Base-by-base conservation (phyloP, 2,329 filamentous ascomycete genomes). In the Pestalotiopsis sp. region DNA sequence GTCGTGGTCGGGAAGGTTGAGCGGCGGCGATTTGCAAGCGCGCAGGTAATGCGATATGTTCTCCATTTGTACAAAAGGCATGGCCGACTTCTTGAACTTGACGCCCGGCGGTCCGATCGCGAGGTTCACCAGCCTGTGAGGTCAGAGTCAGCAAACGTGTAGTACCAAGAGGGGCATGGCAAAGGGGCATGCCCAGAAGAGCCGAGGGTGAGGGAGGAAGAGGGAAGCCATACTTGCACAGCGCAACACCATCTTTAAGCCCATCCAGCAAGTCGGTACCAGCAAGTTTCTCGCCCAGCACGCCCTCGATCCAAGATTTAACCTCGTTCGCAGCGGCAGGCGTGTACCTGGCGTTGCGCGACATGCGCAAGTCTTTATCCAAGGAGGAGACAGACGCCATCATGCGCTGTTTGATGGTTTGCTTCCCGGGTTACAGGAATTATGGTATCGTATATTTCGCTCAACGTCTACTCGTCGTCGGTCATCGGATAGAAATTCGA, bases 11-110 rank as follows among this genome's bases (percentile, higher is more conserved):
- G 93, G 94, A 68, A 99, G 89, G 79, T 91, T 94, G 65, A 99
- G 84, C 0, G 96, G 96, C 30, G 92, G 89, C 64, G 88, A 84
- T 80, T 97, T 93, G 83, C 94, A 97, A 69, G 94, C 94, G 75
- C 89, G 90, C 66, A 99, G 89, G 81, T 98, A 99, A 77, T 97
- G 93, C 4, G 94, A 97, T 76, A 99, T 98, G 78, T 99, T 99
- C 80, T 99, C 96, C 94, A 98, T 98, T 81, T 99, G 96, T 55
- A 98, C 95, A 78, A 99, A 99, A 0, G 96, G 96, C 95, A 98
- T 98, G 55, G 89, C 82, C 1, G 94, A 97, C 77, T 91, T 86
- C 82, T 98, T 98, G 87, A 92, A 98, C 79, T 91, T 94, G 81
- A 97, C 88, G 39, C 91, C 91, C 0, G 93, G 92, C 17, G 91